phyloP scores from a whole-genome alignment of 306 rosid genomes.

The Hippophae rhamnoides region DNA sequence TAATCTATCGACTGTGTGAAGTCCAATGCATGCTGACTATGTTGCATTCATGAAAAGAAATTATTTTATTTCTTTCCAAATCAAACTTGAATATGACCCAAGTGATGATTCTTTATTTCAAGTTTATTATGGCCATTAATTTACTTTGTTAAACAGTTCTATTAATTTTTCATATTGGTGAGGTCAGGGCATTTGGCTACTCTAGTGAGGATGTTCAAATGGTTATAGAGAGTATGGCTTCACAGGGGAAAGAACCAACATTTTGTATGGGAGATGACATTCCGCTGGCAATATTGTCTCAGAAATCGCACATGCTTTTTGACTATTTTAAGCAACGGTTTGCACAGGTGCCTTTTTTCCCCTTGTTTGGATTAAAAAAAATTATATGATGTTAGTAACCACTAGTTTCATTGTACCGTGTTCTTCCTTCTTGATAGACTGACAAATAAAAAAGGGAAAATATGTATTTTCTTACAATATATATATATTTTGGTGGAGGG shows the following conservation, averaged over 20 bases:
- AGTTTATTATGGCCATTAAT: slow-evolving; percentile 13
- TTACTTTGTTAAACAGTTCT: slow-evolving; percentile 23
- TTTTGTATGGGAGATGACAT: slow-evolving; percentile 99
- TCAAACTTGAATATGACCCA: too few species aligned
- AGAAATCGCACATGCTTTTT: slow-evolving; percentile 84
- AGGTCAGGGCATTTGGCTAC: slow-evolving; percentile 95
- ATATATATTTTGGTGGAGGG: too few species aligned
- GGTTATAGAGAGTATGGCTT: slow-evolving; percentile 92
- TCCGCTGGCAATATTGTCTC: slow-evolving; percentile 86
- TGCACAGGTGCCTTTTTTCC: slow-evolving; percentile 63
- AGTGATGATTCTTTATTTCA: neutral
- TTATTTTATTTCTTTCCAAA: too few species aligned
- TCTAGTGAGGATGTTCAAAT: slow-evolving; percentile 98
- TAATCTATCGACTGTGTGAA: too few species aligned
- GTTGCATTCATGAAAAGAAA: too few species aligned
- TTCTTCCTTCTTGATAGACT: too few species aligned
- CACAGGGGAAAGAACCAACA: slow-evolving; percentile 99
- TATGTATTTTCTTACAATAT: too few species aligned
- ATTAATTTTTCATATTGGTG: slow-evolving; percentile 27
- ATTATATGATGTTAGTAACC: neutral
- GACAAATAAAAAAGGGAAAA: too few species aligned
- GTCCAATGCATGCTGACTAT: too few species aligned
- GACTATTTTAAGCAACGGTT: slow-evolving; percentile 96
- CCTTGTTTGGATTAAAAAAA: neutral
- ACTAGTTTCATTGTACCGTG: too few species aligned